These are phyloP conservation scores for Geotrichum aggregatum DNA, from an alignment of 1,139 yeast species.

Conservation along the genomic window DNA sequence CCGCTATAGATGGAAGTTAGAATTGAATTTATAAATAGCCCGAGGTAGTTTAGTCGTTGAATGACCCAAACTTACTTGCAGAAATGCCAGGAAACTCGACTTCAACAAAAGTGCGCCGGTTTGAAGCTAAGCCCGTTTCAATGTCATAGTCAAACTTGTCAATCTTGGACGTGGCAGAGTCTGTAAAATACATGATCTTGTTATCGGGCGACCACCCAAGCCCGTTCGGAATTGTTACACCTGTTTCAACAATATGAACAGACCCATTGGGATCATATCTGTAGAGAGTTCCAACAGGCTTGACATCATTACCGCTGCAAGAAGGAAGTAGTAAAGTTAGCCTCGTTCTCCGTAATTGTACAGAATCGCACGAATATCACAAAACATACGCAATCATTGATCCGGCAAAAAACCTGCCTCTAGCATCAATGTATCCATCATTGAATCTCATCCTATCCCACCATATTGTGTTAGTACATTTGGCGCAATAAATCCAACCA, in stretches of 20 bases:
- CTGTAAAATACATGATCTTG: conserved; percentile 63
- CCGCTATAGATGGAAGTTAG: too few relatives aligned
- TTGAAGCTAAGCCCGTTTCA: conserved; percentile 44
- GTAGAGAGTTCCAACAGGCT: conserved; percentile 39
- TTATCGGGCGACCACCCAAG: conserved; percentile 59
- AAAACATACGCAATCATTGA: conserved; percentile 29
- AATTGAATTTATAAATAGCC: neutral
- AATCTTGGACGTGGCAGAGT: conserved; percentile 56
- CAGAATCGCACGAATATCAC: neutral
- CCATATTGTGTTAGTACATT: too few relatives aligned
- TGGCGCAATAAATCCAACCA: too few relatives aligned
- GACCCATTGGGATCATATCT: conserved; percentile 36
- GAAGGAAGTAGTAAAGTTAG: neutral
- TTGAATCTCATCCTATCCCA: conserved; percentile 33
- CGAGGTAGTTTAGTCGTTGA: too few relatives aligned
- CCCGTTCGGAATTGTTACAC: conserved; percentile 51
- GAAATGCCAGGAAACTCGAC: conserved; percentile 17
- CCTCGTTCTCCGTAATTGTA: neutral
- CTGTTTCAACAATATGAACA: conserved; percentile 21
- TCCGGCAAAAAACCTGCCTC: conserved; percentile 38
- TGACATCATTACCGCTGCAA: conserved; percentile 13
- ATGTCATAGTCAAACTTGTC: conserved; percentile 60
- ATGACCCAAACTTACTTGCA: conserved; percentile 19
- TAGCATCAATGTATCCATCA: conserved; percentile 39
- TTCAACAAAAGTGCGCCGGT: conserved; percentile 40